A percentile compares a stretch with the other conserved stretches of the same genome.
phyloP scores from a whole-genome alignment of 176 grass and related monocot species.

The Triticum dicoccoides region DNA sequence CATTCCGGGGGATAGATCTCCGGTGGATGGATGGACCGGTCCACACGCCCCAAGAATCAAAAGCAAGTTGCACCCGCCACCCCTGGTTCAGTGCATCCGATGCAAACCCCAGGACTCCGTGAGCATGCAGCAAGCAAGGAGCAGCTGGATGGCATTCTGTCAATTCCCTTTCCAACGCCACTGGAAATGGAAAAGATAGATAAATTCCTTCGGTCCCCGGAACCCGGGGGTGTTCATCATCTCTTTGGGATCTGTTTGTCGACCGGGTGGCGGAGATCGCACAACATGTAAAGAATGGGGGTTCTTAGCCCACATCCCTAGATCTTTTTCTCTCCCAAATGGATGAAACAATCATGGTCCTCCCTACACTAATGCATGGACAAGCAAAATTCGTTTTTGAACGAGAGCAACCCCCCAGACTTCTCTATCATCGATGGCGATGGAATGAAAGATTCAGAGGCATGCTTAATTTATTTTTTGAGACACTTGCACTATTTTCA shows the following conservation, averaged over 20 bases:
- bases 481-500: neutral
- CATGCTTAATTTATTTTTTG: neutral
- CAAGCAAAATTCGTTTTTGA: too few species aligned
- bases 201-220: constrained; percentile 46
- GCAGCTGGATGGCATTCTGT: constrained; percentile 21
- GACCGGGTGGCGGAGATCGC: constrained; percentile 23
- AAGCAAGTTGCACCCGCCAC: constrained; percentile 29
- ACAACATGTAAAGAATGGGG: constrained; percentile 30
- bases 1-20: constrained; percentile 41
- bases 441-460: neutral
- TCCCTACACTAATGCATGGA: neutral
- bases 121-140: constrained; percentile 28
- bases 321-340: constrained; percentile 5
- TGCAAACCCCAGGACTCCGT: constrained; percentile 13
- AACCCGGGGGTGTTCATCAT: neutral
- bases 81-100: constrained; percentile 16
- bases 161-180: constrained; percentile 48
- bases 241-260: constrained; percentile 43
- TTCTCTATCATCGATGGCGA: neutral
- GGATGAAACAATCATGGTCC: constrained; percentile 18
- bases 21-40: neutral
- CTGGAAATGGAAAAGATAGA: constrained; percentile 45
- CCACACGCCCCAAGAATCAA: constrained; percentile 13
- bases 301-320: constrained; percentile 35
- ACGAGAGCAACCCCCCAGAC: too few species aligned